A percentile compares a stretch with the other conserved stretches of the same genome.
Evolutionary conservation across 2,329 filamentous ascomycete species (phyloP).

Genomic region (Ophiocordyceps unilateralis): DNA sequence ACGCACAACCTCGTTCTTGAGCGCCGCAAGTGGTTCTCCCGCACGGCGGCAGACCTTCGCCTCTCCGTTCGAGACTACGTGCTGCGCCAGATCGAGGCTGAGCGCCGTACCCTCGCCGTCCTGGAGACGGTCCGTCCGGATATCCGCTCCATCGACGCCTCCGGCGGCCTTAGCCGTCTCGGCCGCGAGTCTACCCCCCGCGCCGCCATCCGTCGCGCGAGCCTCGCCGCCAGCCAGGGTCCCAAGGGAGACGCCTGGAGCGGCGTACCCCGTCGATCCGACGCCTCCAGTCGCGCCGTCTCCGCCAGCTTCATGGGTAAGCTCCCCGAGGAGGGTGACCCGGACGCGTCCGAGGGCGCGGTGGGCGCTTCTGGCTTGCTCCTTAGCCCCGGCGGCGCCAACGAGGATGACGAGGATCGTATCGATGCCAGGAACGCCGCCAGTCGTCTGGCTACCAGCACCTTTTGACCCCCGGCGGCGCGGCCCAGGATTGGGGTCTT

Average conservation of each 20-base stretch:
- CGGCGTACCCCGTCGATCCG: constrained; percentile 69
- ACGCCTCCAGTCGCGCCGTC: constrained; percentile 61
- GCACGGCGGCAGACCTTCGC: constrained; percentile 72
- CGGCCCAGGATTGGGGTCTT: not conserved
- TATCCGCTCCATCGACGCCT: constrained; percentile 80
- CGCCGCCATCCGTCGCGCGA: constrained; percentile 41
- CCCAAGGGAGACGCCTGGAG: constrained; percentile 98
- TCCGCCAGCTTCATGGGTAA: constrained; percentile 54
- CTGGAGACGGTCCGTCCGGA: constrained; percentile 90
- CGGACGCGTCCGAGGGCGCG: constrained; percentile 17
- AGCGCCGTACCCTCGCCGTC: constrained; percentile 77
- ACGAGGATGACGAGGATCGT: constrained; percentile 83
- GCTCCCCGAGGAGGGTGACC: constrained; percentile 42
- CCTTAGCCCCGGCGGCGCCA: constrained; percentile 22
- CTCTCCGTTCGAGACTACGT: constrained; percentile 81
- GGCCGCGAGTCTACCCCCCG: constrained; percentile 77
- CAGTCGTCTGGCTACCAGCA: constrained; percentile 82
- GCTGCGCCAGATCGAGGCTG: constrained; percentile 84
- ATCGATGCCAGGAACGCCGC: constrained; percentile 93
- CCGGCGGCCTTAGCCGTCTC: constrained; percentile 74
- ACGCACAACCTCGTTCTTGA: constrained; percentile 79
- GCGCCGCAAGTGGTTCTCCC: constrained; percentile 76
- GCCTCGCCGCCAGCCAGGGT: constrained; percentile 74
- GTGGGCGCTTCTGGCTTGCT: not conserved
- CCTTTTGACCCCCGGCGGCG: constrained; percentile 64